phyloP scores from a whole-genome alignment of 129 eudicot genomes.

The Helianthus tuberosus region DNA sequence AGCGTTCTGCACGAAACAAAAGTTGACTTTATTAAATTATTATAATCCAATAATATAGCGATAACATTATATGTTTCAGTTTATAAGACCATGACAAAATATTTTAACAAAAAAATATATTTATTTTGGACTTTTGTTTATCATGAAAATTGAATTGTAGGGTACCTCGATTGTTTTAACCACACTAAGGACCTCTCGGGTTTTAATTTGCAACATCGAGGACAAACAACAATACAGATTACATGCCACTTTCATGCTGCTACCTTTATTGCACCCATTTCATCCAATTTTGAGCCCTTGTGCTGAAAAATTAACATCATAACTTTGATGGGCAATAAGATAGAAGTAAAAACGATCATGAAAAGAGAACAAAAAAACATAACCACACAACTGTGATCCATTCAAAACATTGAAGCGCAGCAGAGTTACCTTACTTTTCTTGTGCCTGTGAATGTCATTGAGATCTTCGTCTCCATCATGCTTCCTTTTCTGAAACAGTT shows the following conservation, averaged over 20 bases:
- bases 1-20: constrained; percentile 42
- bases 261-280: constrained; percentile 84
- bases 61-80: background rate
- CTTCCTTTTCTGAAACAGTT: constrained; percentile 62
- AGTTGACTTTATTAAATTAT: background rate
- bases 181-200: constrained; percentile 42
- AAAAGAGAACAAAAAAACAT: background rate
- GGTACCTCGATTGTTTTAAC: constrained; percentile 51
- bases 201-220: constrained; percentile 56
- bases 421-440: constrained; percentile 81
- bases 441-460: constrained; percentile 59
- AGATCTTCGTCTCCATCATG: constrained; percentile 76
- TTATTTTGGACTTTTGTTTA: background rate
- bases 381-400: constrained; percentile 10
- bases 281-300: constrained; percentile 90
- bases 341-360: background rate
- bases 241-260: constrained; percentile 64
- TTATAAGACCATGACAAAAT: background rate
- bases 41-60: background rate
- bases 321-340: background rate
- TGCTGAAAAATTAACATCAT: constrained; percentile 53
- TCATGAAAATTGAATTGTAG: background rate
- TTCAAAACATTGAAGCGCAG: constrained; percentile 12
- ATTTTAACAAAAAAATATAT: background rate
- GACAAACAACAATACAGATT: constrained; percentile 1